Evolutionary conservation across 495 filamentous ascomycete species (phyloP), one percentile per base, ranked within the genome.

Genomic region (Hyaloscypha hepaticicola): DNA sequence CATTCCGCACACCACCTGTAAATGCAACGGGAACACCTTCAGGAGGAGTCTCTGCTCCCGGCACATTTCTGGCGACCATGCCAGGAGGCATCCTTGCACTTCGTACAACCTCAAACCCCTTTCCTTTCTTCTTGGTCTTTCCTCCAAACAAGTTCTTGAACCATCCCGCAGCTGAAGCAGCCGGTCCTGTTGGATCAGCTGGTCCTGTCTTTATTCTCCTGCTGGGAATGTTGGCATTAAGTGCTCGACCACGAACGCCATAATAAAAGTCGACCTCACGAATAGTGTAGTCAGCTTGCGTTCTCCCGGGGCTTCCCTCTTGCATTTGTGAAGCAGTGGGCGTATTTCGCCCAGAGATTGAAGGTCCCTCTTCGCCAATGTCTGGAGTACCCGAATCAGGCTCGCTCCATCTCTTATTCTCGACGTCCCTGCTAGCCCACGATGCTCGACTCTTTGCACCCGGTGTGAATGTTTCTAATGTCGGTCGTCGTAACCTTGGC

Each of bases 191-290:
- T 6, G 95, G 95, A 77, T 99, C 96, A 21, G 94, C 93, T 1
- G 95, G 95, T 0, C 95, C 96, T 3, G 95, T 99, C 69, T 93
- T 91, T 58, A 97, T 78, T 72, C 90, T 92, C 38, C 95, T 83
- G 31, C 89, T 90, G 3, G 90, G 91, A 16, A 82, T 86, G 56
- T 89, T 88, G 0, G 91, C 93, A 66, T 85, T 85, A 6, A 98
- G 80, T 11, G 94, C 92, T n/a, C 91, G 90, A 0, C 95, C 95
- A 19, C 91, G 86, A 26, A 96, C 88, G 16, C 93, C 89, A 73
- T 98, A 97, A 72, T 96, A 96, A 70, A 94, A 97, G 72, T 99
- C 95, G 5, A 91, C 89, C 76, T 99, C 95, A 38, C 95, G 87
- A 1, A 91, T 92, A 3, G 92, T 88, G 72, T 98, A 99, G 73